Evolutionary conservation across 2,329 filamentous ascomycete species (phyloP).

Genomic region (Bipolaris cookei): DNA sequence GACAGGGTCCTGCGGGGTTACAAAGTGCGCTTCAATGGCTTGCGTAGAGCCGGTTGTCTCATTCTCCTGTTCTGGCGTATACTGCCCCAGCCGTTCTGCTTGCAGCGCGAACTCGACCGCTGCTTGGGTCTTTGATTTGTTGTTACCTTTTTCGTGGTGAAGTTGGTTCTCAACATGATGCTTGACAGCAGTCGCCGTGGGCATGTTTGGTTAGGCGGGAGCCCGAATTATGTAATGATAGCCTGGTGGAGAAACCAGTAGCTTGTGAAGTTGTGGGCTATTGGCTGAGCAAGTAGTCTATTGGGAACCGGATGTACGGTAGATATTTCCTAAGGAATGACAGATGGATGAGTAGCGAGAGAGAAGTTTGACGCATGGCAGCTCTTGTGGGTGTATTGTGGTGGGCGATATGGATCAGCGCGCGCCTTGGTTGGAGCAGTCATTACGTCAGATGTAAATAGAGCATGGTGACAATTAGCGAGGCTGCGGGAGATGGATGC

Average conservation of each 20-base stretch:
- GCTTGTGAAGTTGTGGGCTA: slow-evolving; percentile 16
- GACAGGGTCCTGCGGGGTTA: slow-evolving; percentile 74
- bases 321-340: neutral
- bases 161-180: slow-evolving; percentile 21
- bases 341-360: neutral
- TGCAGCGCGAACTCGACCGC: slow-evolving; percentile 67
- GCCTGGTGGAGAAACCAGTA: slow-evolving; percentile 29
- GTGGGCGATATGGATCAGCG: slow-evolving; percentile 14
- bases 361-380: slow-evolving; percentile 2
- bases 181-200: slow-evolving; percentile 28
- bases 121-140: slow-evolving; percentile 42
- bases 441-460: slow-evolving; percentile 17
- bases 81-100: slow-evolving; percentile 56
- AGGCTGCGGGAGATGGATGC: slow-evolving; percentile 14
- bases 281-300: neutral
- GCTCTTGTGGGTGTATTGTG: slow-evolving; percentile 6
- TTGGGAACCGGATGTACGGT: neutral
- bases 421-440: slow-evolving; percentile 13
- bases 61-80: slow-evolving; percentile 50
- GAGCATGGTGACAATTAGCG: slow-evolving; percentile 6
- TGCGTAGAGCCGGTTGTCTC: slow-evolving; percentile 55
- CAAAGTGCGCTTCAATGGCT: slow-evolving; percentile 66
- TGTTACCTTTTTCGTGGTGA: slow-evolving; percentile 27
- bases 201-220: slow-evolving; percentile 28
- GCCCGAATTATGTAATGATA: slow-evolving; percentile 22